Evolutionary conservation across 148 eudicot genomes (phyloP), one percentile per base, ranked within the genome.

Genomic region (Heliamphora exappendiculata): DNA sequence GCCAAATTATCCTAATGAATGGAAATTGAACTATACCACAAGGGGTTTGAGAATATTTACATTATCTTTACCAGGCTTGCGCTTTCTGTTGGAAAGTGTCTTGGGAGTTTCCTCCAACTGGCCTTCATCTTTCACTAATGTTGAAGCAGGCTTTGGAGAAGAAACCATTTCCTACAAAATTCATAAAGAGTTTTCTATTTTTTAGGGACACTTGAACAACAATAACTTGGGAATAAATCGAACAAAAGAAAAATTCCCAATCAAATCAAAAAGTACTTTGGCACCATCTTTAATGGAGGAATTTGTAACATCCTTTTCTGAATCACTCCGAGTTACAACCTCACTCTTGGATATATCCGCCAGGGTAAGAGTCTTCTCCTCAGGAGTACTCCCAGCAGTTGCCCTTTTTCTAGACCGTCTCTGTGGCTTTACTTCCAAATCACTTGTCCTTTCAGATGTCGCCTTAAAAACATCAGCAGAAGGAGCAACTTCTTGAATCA

Each of bases 31-130:
- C 50, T 1, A 44, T 16, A 13, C 39, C 1, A 31, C 12, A 67
- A 44, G 36, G 36, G 54, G 22, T 16, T 26, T 20, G 11, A 41
- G 37, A 70, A 47, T 70, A 41, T 45, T 62, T 85, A 94, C 97
- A 28, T 83, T 84, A 24, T 76, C 90, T 62, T 79, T 75, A 36
- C 75, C 78, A 17, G 87, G 70, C 20, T 86, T 73, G 14, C 75
- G 89, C 81, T 92, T 92, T 80, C 94, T 81, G 85, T 95, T 95
- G 64, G 93, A 81, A 78, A 75, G 81, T 4, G 71, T 75, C 74
- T 74, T 85, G 17, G 86, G 69, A 24, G 85, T 74, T 78, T 88
- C 87, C 69, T 85, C 88, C 20, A 50, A 36, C 42, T 50, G 77
- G 73, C 74, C 79, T 75, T 81, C 89, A 71, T 75, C 85, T 88